Percentiles rank a stretch among this genome's conserved stretches.
phyloP scores from a whole-genome alignment of 169 alveolate species.

The Amoebophrya sp. region DNA sequence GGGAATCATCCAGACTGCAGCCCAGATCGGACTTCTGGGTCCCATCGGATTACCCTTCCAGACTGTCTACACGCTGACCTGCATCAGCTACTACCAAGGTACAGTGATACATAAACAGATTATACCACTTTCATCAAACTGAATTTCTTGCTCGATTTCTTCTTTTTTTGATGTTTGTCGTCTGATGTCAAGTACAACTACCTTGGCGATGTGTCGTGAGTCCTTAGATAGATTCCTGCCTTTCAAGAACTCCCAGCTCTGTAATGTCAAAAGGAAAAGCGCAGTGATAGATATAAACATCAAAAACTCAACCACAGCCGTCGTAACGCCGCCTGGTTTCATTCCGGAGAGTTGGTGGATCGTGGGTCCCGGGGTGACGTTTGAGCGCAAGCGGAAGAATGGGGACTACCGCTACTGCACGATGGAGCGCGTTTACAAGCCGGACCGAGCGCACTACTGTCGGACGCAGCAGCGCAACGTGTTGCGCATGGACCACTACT shows the following conservation, averaged over 20 bases:
- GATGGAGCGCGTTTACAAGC: slow-evolving; percentile 56
- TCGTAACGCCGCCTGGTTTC: background rate
- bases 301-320: background rate
- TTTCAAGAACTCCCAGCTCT: no score
- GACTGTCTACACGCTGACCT: background rate
- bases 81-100: background rate
- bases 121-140: no score
- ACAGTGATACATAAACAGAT: no score
- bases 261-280: background rate
- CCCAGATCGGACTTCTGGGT: background rate
- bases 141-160: no score
- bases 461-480: slow-evolving; percentile 64
- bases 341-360: background rate
- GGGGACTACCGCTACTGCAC: slow-evolving; percentile 36
- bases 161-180: no score
- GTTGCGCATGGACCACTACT: slow-evolving; percentile 80
- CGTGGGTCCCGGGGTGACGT: background rate
- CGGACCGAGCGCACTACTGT: slow-evolving; percentile 77
- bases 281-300: background rate
- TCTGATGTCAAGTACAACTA: no score
- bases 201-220: no score
- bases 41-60: background rate
- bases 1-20: background rate
- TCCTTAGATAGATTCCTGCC: no score
- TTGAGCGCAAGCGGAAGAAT: background rate